Evolutionary conservation across 768 basidiomycete genomes (phyloP).

Genomic region (Neoboletus brunneissimus): DNA sequence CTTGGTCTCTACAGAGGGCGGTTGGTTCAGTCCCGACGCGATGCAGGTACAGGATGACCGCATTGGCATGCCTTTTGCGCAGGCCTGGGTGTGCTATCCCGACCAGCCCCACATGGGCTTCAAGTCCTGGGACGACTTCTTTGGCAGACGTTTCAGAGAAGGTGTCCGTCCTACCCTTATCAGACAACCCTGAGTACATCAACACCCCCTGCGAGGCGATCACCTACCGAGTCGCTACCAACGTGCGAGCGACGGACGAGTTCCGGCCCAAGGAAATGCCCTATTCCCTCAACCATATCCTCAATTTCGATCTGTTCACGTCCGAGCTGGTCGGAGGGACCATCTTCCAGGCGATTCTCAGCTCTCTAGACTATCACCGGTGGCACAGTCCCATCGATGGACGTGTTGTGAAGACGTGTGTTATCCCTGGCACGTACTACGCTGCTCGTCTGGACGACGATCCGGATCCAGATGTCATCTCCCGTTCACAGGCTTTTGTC

Average conservation of each 20-base stretch:
- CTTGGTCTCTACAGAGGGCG: slow-evolving; percentile 36
- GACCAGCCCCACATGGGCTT: slow-evolving; percentile 44
- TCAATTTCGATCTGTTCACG: slow-evolving; percentile 40
- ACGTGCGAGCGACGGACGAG: slow-evolving; percentile 39
- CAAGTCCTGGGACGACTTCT: slow-evolving; percentile 55
- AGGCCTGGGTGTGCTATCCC: too few relatives aligned
- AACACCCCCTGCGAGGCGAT: slow-evolving; percentile 53
- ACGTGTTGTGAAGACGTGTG: slow-evolving; percentile 36
- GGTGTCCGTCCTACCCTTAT: too few relatives aligned
- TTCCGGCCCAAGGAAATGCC: too few relatives aligned
- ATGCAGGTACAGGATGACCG: too few relatives aligned
- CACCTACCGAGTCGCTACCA: slow-evolving; percentile 38
- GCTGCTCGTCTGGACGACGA: slow-evolving; percentile 33
- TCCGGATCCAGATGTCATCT: slow-evolving; percentile 29
- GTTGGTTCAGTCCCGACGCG: slow-evolving; percentile 49
- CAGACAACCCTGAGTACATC: slow-evolving; percentile 34
- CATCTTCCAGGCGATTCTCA: slow-evolving; percentile 57
- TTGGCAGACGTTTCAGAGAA: slow-evolving; percentile 38
- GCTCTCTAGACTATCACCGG: slow-evolving; percentile 23
- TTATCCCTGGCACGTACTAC: slow-evolving; percentile 53
- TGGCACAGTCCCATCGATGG: slow-evolving; percentile 61
- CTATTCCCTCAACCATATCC: slow-evolving; percentile 58
- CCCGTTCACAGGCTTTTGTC: slow-evolving; percentile 41
- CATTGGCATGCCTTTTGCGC: too few relatives aligned
- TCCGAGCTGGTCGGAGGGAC: slow-evolving; percentile 48